A percentile compares a stretch with the other conserved stretches of the same genome.
phyloP scores from a whole-genome alignment of 371 early-diverging fungal genomes.

The Parasitella parasitica region DNA sequence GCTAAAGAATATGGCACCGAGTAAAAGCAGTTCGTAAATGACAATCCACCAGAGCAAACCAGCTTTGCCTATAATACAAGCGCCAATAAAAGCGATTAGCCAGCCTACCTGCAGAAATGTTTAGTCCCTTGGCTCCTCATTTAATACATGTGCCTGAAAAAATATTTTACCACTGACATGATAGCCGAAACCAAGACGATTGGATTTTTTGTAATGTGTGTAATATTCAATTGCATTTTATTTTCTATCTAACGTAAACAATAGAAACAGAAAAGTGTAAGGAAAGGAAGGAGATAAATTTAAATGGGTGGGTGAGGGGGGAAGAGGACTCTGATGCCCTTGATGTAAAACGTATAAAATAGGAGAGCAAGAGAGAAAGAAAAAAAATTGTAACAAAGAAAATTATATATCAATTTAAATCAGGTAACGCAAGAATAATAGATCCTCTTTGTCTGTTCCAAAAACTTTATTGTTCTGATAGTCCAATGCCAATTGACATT shows the following conservation, averaged over 20 bases:
- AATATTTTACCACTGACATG: slow-evolving; percentile 13
- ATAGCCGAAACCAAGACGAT: slow-evolving; percentile 12
- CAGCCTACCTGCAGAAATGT: slow-evolving; percentile 31
- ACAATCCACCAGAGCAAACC: slow-evolving; percentile 40
- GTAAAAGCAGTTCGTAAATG: slow-evolving; percentile 37
- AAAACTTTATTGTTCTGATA: not conserved
- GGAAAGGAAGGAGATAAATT: slow-evolving; percentile 7
- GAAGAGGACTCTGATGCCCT: not conserved
- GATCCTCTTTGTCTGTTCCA: not conserved
- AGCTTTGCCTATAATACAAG: slow-evolving; percentile 28
- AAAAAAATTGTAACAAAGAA: not conserved
- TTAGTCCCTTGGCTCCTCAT: not conserved
- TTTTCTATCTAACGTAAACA: not conserved
- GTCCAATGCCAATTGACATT: too few relatives aligned
- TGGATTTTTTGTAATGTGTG: slow-evolving; percentile 14
- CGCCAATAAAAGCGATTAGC: slow-evolving; percentile 41
- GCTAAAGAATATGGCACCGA: slow-evolving; percentile 26
- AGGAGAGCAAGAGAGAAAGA: not conserved
- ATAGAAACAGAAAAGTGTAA: not conserved
- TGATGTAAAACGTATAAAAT: not conserved
- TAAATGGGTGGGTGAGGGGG: too few relatives aligned
- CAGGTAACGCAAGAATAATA: not conserved
- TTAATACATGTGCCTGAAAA: not conserved
- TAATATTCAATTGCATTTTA: slow-evolving; percentile 11
- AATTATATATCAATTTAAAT: not conserved